These are phyloP conservation scores for Bruguiera parviflora DNA, from an alignment of 345 rosid genomes.

Conservation along the genomic window DNA sequence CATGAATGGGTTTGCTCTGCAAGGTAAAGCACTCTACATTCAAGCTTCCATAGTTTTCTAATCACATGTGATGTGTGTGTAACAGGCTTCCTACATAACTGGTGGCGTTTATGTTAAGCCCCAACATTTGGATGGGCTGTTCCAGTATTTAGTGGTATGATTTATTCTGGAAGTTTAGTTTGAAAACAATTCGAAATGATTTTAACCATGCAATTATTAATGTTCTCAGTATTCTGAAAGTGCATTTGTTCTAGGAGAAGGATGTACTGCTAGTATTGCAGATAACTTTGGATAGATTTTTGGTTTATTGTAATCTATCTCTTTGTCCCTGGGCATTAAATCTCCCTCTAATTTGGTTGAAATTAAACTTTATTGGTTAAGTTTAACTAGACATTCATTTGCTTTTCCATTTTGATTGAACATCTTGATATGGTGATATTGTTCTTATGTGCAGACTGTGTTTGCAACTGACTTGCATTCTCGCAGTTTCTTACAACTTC, in stretches of 20 bases:
- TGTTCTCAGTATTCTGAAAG: neutral
- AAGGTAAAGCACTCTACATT: neutral
- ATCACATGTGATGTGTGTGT: constrained; percentile 18
- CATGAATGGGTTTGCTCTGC: constrained; percentile 4
- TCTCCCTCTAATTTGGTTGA: neutral
- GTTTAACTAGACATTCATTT: neutral
- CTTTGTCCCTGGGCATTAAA: neutral
- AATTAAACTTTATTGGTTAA: neutral
- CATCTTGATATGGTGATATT: neutral
- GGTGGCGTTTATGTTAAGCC: constrained; percentile 90
- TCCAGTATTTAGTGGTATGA: constrained; percentile 75
- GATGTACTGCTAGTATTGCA: neutral
- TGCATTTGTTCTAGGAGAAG: neutral
- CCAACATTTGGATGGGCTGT: constrained; percentile 81
- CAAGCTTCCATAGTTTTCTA: constrained; percentile 13
- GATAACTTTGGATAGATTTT: neutral
- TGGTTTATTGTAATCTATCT: neutral
- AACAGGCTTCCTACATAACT: constrained; percentile 88
- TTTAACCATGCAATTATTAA: neutral
- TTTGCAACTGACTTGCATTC: constrained; percentile 88
- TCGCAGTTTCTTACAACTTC: constrained; percentile 78
- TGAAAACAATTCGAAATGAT: neutral
- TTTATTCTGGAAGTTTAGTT: neutral
- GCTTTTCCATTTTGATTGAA: neutral
- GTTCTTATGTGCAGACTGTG: constrained; percentile 56